phyloP scores from a whole-genome alignment of 2,329 filamentous ascomycete species.

The Ceratocystis colombiana region DNA sequence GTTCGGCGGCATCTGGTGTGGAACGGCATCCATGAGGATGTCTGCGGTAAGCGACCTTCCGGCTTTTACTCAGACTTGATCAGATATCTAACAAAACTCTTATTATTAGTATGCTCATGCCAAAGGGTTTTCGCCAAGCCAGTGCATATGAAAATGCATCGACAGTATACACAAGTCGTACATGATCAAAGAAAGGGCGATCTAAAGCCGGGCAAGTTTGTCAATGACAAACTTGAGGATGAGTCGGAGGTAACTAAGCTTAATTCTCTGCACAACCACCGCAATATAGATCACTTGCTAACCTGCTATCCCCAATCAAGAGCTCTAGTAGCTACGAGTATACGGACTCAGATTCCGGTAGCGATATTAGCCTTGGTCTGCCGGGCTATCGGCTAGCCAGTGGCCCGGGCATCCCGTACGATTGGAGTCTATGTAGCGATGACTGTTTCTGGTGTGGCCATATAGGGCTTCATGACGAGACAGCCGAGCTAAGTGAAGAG shows the following conservation, averaged over 20 bases:
- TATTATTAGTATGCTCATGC: neutral
- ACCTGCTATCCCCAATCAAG: neutral
- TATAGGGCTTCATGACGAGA: neutral
- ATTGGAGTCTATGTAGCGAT: slow-evolving; percentile 13
- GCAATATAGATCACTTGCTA: no score
- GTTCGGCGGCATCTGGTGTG: neutral
- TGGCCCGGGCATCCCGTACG: neutral
- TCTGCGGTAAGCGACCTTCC: neutral
- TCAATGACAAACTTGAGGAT: neutral
- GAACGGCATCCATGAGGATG: neutral
- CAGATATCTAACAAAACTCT: neutral
- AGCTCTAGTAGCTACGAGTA: neutral
- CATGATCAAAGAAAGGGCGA: neutral
- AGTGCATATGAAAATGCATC: neutral
- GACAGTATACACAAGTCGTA: neutral
- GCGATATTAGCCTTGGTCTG: no score
- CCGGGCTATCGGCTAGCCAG: neutral
- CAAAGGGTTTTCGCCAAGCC: neutral
- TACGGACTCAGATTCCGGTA: neutral
- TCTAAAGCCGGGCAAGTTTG: neutral
- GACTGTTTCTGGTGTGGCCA: slow-evolving; percentile 11
- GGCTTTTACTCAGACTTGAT: neutral
- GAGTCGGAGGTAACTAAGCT: no score
- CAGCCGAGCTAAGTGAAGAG: neutral
- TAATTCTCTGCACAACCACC: no score